These are phyloP conservation scores for Mycena amicta DNA, from an alignment of 768 basidiomycete genomes.

Conservation along the genomic window DNA sequence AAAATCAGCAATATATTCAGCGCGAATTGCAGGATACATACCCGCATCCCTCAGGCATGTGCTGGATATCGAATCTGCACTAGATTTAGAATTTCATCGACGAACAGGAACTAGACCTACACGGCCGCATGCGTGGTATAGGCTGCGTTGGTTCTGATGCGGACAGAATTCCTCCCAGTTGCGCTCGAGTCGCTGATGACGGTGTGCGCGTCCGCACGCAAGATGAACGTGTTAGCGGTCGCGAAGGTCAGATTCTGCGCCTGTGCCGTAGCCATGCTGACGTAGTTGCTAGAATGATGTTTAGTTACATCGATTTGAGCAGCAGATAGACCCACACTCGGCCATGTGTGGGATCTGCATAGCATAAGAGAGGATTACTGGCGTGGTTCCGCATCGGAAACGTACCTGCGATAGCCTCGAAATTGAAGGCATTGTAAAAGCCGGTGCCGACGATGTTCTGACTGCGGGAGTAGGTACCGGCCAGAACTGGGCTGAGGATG, in stretches of 20 bases:
- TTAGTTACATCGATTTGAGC: not conserved
- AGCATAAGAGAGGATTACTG: no score
- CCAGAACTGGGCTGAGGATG: not conserved
- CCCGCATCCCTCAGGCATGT: conserved; percentile 67
- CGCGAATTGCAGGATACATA: conserved; percentile 27
- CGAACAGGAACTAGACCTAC: no score
- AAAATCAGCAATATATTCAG: not conserved
- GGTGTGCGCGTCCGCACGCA: conserved; percentile 58
- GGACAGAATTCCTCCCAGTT: conserved; percentile 59
- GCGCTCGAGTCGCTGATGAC: conserved; percentile 43
- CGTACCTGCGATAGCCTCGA: conserved; percentile 51
- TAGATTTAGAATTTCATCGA: no score
- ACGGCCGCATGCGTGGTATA: conserved; percentile 58
- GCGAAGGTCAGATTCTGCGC: conserved; percentile 61
- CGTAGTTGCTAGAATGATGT: conserved; percentile 40
- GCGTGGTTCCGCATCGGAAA: no score
- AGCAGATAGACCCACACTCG: conserved; percentile 48
- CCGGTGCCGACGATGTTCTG: conserved; percentile 48
- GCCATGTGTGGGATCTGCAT: conserved; percentile 70
- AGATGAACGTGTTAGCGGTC: conserved; percentile 51
- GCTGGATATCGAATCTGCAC: conserved; percentile 54
- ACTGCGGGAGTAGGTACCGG: conserved; percentile 39
- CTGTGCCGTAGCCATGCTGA: conserved; percentile 49
- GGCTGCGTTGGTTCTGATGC: conserved; percentile 53
- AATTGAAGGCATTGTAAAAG: conserved; percentile 55